Evolutionary conservation across 2,329 filamentous ascomycete genomes (phyloP).

Genomic region (Coleophoma eucalyptorum): DNA sequence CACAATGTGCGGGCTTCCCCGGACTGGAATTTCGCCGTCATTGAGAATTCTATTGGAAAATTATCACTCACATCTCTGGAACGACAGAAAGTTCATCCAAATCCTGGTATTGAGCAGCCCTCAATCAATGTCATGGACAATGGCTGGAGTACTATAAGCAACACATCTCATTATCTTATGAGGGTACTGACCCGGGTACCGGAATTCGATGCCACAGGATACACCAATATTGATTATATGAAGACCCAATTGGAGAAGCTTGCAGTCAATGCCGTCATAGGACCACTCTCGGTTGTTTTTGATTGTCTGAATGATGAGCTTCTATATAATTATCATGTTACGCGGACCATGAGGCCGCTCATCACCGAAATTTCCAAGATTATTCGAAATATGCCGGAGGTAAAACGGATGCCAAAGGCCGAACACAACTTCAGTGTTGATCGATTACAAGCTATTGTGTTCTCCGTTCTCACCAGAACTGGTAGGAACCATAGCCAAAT

Average conservation of each 20-base stretch:
- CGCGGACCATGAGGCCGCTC: slow-evolving; percentile 64
- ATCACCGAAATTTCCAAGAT: slow-evolving; percentile 72
- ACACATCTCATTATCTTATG: slow-evolving; percentile 54
- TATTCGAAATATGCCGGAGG: slow-evolving; percentile 70
- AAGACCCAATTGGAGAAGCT: slow-evolving; percentile 75
- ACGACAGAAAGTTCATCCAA: background rate
- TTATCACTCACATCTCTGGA: slow-evolving; percentile 30
- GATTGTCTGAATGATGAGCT: slow-evolving; percentile 73
- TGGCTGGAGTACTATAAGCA: slow-evolving; percentile 30
- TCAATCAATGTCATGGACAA: slow-evolving; percentile 14
- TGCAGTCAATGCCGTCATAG: slow-evolving; percentile 71
- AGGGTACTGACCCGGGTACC: slow-evolving; percentile 59
- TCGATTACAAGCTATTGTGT: slow-evolving; percentile 58
- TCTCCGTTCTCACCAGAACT: slow-evolving; percentile 49
- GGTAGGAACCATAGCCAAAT: slow-evolving; percentile 53
- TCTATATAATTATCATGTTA: slow-evolving; percentile 61
- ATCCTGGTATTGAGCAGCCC: background rate
- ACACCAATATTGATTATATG: slow-evolving; percentile 59
- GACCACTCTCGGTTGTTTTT: slow-evolving; percentile 76
- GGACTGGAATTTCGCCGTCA: slow-evolving; percentile 34
- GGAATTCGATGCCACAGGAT: slow-evolving; percentile 55
- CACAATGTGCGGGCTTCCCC: slow-evolving; percentile 34
- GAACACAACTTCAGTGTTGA: slow-evolving; percentile 53
- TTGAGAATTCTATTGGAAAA: slow-evolving; percentile 28
- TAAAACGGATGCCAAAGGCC: slow-evolving; percentile 52